Conservation (phyloP, 2,329 filamentous ascomycete species). For the Trichophyton equinum region DNA sequence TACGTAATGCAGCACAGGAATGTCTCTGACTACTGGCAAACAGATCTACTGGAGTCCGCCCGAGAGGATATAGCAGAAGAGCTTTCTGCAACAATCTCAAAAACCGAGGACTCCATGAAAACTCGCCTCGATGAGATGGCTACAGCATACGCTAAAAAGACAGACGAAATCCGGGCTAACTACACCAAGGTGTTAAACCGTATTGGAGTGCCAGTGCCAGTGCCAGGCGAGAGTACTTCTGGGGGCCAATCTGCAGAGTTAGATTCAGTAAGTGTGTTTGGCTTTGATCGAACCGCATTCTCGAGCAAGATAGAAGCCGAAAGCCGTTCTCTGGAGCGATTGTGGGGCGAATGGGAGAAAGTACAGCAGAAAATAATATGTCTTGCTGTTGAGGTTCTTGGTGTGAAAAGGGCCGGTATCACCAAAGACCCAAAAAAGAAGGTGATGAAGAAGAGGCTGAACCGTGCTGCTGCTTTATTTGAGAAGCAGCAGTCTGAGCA, state of each 20-base stretch:
- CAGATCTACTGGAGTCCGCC: constrained; percentile 10
- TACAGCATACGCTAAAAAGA: not conserved
- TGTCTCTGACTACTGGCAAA: not conserved
- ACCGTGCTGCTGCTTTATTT: constrained; percentile 3
- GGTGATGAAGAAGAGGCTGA: constrained; percentile 9
- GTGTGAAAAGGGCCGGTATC: not conserved
- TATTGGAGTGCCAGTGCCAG: not conserved
- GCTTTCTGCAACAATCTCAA: constrained; percentile 6
- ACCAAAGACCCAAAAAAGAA: not conserved
- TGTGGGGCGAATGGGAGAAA: constrained; percentile 16
- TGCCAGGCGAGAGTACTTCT: no score
- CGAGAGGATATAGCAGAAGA: constrained; percentile 11
- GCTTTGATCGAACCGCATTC: not conserved
- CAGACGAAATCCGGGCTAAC: not conserved
- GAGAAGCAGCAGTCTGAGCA: not conserved
- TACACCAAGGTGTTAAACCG: not conserved
- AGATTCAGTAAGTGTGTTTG: not conserved
- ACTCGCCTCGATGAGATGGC: constrained; percentile 1
- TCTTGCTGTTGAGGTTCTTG: constrained; percentile 14
- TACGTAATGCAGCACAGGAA: not conserved
- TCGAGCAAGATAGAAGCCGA: not conserved
- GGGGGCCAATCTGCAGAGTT: not conserved
- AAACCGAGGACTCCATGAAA: constrained; percentile 6
- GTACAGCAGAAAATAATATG: constrained; percentile 15
- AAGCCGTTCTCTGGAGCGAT: constrained; percentile 11